Evolutionary conservation across 352 stramenopile species (phyloP).

Genomic region (Globisporangium yorkense): DNA sequence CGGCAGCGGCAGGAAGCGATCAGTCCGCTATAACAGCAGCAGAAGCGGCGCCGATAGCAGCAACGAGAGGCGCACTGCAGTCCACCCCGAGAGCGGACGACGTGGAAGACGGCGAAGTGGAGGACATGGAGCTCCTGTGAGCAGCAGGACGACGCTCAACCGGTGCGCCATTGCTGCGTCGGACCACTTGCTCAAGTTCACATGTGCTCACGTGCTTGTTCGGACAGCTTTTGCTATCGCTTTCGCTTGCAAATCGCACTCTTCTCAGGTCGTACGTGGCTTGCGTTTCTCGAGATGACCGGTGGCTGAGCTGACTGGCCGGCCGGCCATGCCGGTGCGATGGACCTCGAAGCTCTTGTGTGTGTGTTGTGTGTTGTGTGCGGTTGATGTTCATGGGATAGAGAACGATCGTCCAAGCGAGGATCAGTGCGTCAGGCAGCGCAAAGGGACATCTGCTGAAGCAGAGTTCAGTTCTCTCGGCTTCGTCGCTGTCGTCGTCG

Average conservation of each 20-base stretch:
- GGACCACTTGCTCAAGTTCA: background rate
- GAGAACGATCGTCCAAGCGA: too few species aligned
- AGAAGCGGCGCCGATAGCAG: background rate
- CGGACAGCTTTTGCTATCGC: background rate
- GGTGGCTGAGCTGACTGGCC: too few species aligned
- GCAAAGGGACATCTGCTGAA: too few species aligned
- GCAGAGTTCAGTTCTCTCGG: background rate
- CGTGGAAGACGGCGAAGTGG: constrained; percentile 29
- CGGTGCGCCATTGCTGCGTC: background rate
- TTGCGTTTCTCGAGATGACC: too few species aligned
- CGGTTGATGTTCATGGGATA: too few species aligned
- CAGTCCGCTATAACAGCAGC: background rate
- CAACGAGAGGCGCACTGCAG: background rate
- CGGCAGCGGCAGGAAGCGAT: constrained; percentile 2
- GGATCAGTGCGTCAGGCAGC: too few species aligned
- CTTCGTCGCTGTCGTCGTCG: background rate
- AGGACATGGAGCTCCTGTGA: constrained; percentile 24
- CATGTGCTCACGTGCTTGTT: background rate
- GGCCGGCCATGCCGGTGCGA: too few species aligned
- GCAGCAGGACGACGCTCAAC: background rate
- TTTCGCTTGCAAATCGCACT: background rate
- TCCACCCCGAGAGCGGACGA: constrained; percentile 2
- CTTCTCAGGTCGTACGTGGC: too few species aligned
- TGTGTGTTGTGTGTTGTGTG: too few species aligned
- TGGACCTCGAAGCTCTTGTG: too few species aligned